A percentile compares a stretch with the other conserved stretches of the same genome.
These are phyloP conservation scores for Pseudogymnoascus sp. DNA, from an alignment of 2,329 filamentous ascomycete genomes.

Conservation along the genomic window DNA sequence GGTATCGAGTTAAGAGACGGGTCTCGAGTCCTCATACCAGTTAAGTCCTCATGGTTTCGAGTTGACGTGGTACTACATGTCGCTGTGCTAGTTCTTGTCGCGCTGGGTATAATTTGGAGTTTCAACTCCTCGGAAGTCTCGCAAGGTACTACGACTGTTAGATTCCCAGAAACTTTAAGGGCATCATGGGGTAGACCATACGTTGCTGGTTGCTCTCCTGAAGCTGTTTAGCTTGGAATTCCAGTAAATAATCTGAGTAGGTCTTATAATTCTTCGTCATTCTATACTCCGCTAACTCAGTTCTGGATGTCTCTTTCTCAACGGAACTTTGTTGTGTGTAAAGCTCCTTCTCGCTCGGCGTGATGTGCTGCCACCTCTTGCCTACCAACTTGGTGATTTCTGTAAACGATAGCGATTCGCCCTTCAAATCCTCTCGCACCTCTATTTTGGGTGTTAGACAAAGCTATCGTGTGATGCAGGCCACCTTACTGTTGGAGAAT, in stretches of 20 bases:
- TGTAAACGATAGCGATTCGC: conserved; percentile 64
- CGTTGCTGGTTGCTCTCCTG: not conserved
- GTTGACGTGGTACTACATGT: too few relatives aligned
- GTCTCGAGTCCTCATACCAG: too few relatives aligned
- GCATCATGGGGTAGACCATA: not conserved
- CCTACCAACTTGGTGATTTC: conserved; percentile 73
- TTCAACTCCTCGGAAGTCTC: not conserved
- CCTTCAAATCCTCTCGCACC: conserved; percentile 65
- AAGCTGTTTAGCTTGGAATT: not conserved
- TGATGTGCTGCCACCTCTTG: conserved; percentile 66
- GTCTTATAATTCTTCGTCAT: conserved; percentile 59
- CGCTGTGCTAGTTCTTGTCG: too few relatives aligned
- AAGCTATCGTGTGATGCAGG: conserved; percentile 13
- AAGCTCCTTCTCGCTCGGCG: conserved; percentile 54
- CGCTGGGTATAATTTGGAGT: not conserved
- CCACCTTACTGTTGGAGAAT: conserved; percentile 74
- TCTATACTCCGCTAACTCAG: conserved; percentile 61
- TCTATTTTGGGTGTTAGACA: conserved; percentile 35
- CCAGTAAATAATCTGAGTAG: conserved; percentile 40
- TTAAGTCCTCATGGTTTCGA: too few relatives aligned
- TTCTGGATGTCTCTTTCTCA: conserved; percentile 66
- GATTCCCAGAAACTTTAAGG: not conserved
- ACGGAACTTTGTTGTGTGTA: conserved; percentile 55
- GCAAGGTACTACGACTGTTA: not conserved
- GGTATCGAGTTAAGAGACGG: too few relatives aligned